These are phyloP conservation scores for Neoarthrinium moseri DNA, from an alignment of 2,329 filamentous ascomycete species.

Conservation along the genomic window DNA sequence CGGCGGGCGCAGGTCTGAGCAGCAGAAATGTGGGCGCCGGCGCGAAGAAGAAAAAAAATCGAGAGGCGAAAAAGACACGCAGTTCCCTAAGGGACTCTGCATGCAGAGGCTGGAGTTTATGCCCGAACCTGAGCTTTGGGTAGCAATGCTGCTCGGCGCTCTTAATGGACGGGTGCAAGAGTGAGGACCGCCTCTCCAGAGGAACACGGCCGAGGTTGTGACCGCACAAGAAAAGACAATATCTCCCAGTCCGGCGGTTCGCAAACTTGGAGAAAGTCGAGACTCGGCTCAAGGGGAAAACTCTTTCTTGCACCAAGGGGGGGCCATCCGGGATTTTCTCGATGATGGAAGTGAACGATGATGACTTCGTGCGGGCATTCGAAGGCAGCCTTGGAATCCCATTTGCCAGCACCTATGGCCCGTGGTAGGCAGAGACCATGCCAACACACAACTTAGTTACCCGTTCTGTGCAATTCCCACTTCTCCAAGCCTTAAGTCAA, in stretches of 20 bases:
- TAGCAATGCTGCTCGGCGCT: conserved; percentile 5
- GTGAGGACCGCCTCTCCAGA: not conserved
- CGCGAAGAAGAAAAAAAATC: conserved; percentile 2
- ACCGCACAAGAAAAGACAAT: not conserved
- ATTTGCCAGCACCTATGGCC: not conserved
- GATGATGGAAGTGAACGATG: not conserved
- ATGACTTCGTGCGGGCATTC: conserved; percentile 3
- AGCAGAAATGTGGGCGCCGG: conserved; percentile 1
- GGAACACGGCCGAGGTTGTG: not conserved
- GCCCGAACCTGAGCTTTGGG: conserved; percentile 11
- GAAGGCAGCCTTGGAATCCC: conserved; percentile 5
- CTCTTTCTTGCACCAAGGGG: not conserved
- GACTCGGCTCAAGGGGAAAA: not conserved
- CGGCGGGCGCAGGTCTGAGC: not conserved
- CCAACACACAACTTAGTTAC: conserved; percentile 1
- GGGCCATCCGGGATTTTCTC: not conserved
- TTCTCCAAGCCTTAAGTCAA: not conserved
- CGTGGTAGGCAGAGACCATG: conserved; percentile 1
- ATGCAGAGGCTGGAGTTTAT: not conserved
- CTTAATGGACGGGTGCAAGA: not conserved
- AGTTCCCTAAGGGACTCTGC: conserved; percentile 4
- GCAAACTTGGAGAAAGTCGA: not conserved
- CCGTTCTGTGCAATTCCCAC: not conserved
- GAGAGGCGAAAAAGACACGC: conserved; percentile 15
- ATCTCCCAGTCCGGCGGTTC: too few relatives aligned